A percentile compares a stretch with the other conserved stretches of the same genome.
phyloP scores from a whole-genome alignment of 108 stramenopile genomes.

The Conticribra weissflogii region DNA sequence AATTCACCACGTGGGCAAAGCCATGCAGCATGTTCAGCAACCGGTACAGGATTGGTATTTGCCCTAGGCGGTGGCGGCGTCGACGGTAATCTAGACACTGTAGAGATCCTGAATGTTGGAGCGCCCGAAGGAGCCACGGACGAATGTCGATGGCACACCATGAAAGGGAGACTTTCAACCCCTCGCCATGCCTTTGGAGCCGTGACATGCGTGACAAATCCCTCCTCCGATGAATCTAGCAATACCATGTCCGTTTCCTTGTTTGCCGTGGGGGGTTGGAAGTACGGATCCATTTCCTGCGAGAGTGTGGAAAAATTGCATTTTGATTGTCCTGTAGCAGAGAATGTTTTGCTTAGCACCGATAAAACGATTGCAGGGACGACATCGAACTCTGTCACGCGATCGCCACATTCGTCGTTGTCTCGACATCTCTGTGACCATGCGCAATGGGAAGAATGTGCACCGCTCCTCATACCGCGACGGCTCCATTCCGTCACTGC shows the following conservation, averaged over 20 bases:
- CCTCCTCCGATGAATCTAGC: background rate
- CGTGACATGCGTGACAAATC: slow-evolving; percentile 10
- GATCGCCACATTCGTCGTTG: slow-evolving; percentile 1
- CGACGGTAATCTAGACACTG: slow-evolving; percentile 37
- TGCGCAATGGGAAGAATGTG: slow-evolving; percentile 32
- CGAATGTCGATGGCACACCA: slow-evolving; percentile 22
- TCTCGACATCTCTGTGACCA: background rate
- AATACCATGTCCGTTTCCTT: slow-evolving; percentile 7
- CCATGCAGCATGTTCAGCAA: slow-evolving; percentile 33
- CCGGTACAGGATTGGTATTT: slow-evolving; percentile 21
- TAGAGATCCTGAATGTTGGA: slow-evolving; percentile 25
- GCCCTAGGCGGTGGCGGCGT: slow-evolving; percentile 35
- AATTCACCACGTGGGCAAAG: too few relatives aligned
- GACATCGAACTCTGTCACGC: background rate
- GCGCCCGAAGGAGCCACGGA: slow-evolving; percentile 5
- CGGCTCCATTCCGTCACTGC: slow-evolving; percentile 40
- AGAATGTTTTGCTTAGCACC: background rate
- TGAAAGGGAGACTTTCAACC: slow-evolving; percentile 22
- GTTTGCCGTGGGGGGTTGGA: slow-evolving; percentile 41
- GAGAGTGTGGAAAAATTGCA: slow-evolving; percentile 26
- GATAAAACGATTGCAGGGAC: background rate
- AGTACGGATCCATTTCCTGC: slow-evolving; percentile 31
- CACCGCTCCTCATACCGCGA: slow-evolving; percentile 23
- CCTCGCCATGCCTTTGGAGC: slow-evolving; percentile 42
- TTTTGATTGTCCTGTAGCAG: slow-evolving; percentile 4